Evolutionary conservation across 192 early-diverging fungal genomes (phyloP), one percentile per base, ranked within the genome.

Genomic region (Obelidium mucronatum): DNA sequence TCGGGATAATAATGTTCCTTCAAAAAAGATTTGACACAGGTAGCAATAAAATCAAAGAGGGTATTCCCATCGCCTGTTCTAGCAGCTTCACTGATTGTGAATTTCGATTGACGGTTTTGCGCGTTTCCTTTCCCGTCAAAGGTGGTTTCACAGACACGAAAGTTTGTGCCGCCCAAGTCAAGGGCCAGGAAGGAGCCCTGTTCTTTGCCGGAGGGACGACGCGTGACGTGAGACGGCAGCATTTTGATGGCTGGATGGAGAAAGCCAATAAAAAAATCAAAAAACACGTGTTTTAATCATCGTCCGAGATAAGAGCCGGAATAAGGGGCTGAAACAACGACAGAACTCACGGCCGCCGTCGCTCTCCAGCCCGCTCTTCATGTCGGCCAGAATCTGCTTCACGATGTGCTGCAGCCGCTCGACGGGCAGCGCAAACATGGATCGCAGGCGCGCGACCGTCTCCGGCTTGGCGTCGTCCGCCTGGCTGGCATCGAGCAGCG

Each of bases 151-250:
- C 94, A 90, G 26, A 96, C 92, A 39, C 96, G 90, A 66, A 99
- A 87, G 86, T 97, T 96, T 53, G 95, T 97, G 31, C 96, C 97
- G 54, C 97, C 96, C 65, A 99, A 82, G 71, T 99, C 97, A 53
- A 98, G 86, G 3, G 96, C 94, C 62, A 95, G 84, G 83, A 90
- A 97, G 39, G 91, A 88, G 53, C 97, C 97, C 28, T 83, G 91
- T 76, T 99, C 97, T 39, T 80, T 87, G 36, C 96, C 96, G 24
- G 82, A 89, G 3, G 97, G 96, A 24, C 92, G 84, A 48, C 82
- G 75, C 6, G 89, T 87, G 48, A 98, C 93, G 87, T 90, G 96
- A 3, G 95, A 95, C 28, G 95, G 96, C 73, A 98, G 91, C 95
- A 97, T 97, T 69, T 85, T 83, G 59, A 87, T 67, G 34, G 39